Percentiles rank a stretch among this genome's conserved stretches.
Conservation (phyloP, 2,329 filamentous ascomycete genomes). For the Elsinoe ampelina region DNA sequence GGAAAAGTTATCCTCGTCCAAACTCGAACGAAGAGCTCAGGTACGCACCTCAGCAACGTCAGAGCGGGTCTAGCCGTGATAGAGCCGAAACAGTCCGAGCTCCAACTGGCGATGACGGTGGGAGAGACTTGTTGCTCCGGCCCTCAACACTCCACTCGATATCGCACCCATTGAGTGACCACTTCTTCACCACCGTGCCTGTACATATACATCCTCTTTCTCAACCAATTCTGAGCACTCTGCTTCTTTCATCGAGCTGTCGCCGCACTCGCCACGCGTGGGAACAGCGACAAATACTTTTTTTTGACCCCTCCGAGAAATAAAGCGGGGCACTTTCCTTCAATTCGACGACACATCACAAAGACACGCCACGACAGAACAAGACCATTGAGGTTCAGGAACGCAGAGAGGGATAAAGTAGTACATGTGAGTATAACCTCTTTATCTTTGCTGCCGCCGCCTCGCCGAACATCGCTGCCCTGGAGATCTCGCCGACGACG, state of each 20-base stretch:
- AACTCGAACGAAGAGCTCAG: background rate
- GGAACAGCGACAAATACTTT: background rate
- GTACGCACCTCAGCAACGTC: background rate
- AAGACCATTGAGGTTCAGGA: background rate
- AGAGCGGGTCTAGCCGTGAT: background rate
- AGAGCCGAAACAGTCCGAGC: constrained; percentile 5
- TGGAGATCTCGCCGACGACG: background rate
- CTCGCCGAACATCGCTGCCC: background rate
- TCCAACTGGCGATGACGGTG: constrained; percentile 5
- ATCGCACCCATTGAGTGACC: background rate
- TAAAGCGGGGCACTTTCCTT: constrained; percentile 8
- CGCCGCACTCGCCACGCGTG: background rate
- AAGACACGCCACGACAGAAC: background rate
- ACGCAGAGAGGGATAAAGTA: background rate
- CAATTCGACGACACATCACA: background rate
- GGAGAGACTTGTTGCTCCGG: constrained; percentile 1
- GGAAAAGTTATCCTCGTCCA: background rate
- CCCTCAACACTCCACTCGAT: constrained; percentile 8
- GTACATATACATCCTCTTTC: background rate
- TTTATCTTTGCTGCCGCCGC: background rate
- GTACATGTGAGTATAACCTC: background rate
- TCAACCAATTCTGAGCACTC: background rate
- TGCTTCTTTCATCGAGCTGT: background rate
- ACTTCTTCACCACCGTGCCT: background rate
- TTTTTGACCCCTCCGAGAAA: background rate